These are phyloP conservation scores for Coemansia furcata DNA, from an alignment of 192 early-diverging fungal species.

Conservation along the genomic window DNA sequence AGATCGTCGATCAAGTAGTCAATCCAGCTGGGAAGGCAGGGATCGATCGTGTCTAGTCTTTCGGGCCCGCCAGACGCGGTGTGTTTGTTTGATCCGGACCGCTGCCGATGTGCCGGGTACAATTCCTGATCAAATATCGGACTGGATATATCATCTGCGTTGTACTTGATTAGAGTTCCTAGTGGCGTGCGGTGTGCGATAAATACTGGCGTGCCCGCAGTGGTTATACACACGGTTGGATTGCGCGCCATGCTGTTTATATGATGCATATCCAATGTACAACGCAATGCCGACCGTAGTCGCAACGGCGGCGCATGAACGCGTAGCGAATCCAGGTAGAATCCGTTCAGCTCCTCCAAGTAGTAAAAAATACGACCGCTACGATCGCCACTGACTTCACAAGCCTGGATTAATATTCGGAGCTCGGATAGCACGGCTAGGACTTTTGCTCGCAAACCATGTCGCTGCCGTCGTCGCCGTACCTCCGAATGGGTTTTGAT, in stretches of 20 bases:
- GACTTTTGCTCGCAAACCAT: constrained; percentile 33
- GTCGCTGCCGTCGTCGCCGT: constrained; percentile 29
- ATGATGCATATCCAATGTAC: constrained; percentile 1
- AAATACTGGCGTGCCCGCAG: background rate
- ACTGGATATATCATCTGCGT: background rate
- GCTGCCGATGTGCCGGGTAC: constrained; percentile 8
- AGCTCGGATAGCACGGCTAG: constrained; percentile 24
- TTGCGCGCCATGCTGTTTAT: background rate
- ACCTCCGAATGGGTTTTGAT: constrained; percentile 24
- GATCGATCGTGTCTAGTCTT: constrained; percentile 11
- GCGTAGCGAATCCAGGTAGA: constrained; percentile 16
- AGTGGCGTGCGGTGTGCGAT: background rate
- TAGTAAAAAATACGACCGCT: constrained; percentile 27
- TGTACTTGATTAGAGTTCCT: background rate
- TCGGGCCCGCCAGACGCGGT: background rate
- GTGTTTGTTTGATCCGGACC: background rate
- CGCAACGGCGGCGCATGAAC: background rate
- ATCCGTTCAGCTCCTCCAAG: constrained; percentile 24
- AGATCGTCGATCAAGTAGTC: constrained; percentile 41
- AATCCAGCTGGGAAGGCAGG: constrained; percentile 30
- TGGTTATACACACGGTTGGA: background rate
- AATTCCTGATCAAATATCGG: constrained; percentile 12
- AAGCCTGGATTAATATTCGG: constrained; percentile 12
- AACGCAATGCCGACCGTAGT: constrained; percentile 20
- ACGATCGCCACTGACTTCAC: constrained; percentile 1